phyloP scores from a whole-genome alignment of 2,329 filamentous ascomycete species.

The Calonectria henricotiae region DNA sequence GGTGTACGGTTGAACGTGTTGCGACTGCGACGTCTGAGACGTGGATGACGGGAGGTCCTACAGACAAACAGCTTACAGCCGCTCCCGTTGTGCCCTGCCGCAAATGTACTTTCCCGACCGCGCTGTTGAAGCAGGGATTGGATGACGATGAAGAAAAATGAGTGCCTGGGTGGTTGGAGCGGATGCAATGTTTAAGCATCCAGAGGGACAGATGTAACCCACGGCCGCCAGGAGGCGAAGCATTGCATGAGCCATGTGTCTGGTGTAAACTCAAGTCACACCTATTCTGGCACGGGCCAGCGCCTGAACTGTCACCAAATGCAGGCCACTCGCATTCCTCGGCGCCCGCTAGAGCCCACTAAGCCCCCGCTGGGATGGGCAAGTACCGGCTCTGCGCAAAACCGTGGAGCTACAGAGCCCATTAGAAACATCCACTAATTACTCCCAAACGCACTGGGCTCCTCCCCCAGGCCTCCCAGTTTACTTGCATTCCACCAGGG shows the following conservation, averaged over 20 bases:
- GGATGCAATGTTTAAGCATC: slow-evolving; percentile 21
- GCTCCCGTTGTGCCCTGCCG: slow-evolving; percentile 13
- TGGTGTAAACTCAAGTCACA: slow-evolving; percentile 34
- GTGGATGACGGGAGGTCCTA: slow-evolving; percentile 33
- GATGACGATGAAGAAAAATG: slow-evolving; percentile 7
- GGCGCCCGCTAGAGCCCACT: slow-evolving; percentile 24
- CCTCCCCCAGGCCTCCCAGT: background rate
- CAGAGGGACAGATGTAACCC: slow-evolving; percentile 18
- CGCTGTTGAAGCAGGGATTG: slow-evolving; percentile 25
- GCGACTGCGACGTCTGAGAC: slow-evolving; percentile 37
- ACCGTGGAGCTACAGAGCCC: slow-evolving; percentile 31
- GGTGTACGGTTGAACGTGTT: slow-evolving; percentile 19
- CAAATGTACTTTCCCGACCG: slow-evolving; percentile 3
- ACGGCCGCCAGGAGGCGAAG: slow-evolving; percentile 22
- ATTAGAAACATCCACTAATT: slow-evolving; percentile 19
- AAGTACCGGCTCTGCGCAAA: slow-evolving; percentile 39
- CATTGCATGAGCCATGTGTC: slow-evolving; percentile 37
- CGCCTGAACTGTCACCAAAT: slow-evolving; percentile 19
- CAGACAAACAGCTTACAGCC: slow-evolving; percentile 3
- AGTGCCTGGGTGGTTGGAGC: background rate
- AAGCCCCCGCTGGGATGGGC: slow-evolving; percentile 25
- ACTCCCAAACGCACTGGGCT: slow-evolving; percentile 2
- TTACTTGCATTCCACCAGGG: slow-evolving; percentile 29
- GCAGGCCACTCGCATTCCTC: slow-evolving; percentile 20
- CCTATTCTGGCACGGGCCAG: slow-evolving; percentile 31